Evolutionary conservation across 495 filamentous ascomycete genomes (phyloP), one percentile per base, ranked within the genome.

Genomic region (Penicillium desertorum): DNA sequence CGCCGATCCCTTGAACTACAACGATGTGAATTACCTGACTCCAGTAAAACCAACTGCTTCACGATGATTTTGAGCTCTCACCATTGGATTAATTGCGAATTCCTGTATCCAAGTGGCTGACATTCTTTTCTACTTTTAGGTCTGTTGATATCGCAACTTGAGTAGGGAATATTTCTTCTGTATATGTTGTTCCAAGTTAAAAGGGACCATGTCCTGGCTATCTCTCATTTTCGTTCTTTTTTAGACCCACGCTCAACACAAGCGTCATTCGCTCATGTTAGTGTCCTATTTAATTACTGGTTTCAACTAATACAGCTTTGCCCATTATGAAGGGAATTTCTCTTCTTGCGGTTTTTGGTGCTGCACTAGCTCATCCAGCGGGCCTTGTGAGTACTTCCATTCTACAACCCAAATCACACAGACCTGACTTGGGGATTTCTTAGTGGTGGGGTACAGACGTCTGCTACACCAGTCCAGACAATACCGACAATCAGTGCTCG

Each of bases 401-500:
- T 9, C 43, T 37, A 6, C 1, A 10, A 11, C 34, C 45, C 12
- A 36, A n/a, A n/a, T 0, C 6, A 9, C 23, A 36, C 16, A 45
- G 27, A 7, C 14, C 17, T 32, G 47, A 43, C 54, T 12, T 34
- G 2, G 12, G 56, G 57, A 42, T 9, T 50, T 23, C 16, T 57
- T 20, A 70, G 71, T 72, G 68, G 71, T 92, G 89, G 82, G 72
- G 75, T 62, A 77, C 80, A 56, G 80, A 85, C 53, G 67, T 76
- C 32, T 71, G 81, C 46, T 96, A 85, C 74, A 74, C 77, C 41
- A 88, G 80, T 72, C 91, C 91, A 6, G 75, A 76, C 42, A 95
- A 91, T 76, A 88, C 83, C 65, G 77, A 92, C 76, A 93, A 95
- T 72, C 68, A 85, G 42, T 96, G 91, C 75, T 83, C 79, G 36